Percentiles rank a stretch among this genome's conserved stretches.
These are phyloP conservation scores for Fagopyrum homotropicum DNA, from an alignment of 148 eudicot species.

Conservation along the genomic window DNA sequence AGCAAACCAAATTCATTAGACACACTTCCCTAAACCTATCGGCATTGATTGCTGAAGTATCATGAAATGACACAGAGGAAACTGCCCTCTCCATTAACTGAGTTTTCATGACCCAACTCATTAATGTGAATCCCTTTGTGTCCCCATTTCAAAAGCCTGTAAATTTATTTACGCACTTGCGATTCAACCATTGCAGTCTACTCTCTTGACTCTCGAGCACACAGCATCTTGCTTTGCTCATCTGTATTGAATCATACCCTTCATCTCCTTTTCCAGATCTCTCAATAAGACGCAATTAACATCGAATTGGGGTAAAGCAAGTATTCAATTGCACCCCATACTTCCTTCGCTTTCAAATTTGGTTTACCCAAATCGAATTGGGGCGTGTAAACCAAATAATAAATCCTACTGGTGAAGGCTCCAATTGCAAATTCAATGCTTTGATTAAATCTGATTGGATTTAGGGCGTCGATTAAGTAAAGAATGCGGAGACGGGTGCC, in stretches of 20 bases:
- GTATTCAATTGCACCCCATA: neutral
- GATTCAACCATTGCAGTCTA: neutral
- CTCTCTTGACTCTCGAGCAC: neutral
- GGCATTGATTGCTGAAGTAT: neutral
- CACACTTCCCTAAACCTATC: neutral
- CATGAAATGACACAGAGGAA: conserved; percentile 1
- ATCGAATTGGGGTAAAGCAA: neutral
- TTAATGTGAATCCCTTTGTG: neutral
- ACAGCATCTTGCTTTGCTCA: conserved; percentile 2
- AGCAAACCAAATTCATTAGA: conserved; percentile 4
- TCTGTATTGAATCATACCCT: neutral
- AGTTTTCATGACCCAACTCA: neutral
- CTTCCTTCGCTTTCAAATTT: neutral
- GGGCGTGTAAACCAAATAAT: neutral
- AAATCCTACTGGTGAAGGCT: neutral
- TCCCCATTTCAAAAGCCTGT: neutral
- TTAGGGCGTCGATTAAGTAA: conserved; percentile 17
- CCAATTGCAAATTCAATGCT: neutral
- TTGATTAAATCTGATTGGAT: conserved; percentile 21
- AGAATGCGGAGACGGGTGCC: conserved; percentile 83
- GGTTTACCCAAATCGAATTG: neutral
- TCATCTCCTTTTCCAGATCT: neutral
- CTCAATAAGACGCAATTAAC: neutral
- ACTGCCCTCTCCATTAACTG: neutral
- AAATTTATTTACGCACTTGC: neutral